Evolutionary conservation across 441 rosid species (phyloP), one percentile per base, ranked within the genome.

Genomic region (Eruca vesicaria): DNA sequence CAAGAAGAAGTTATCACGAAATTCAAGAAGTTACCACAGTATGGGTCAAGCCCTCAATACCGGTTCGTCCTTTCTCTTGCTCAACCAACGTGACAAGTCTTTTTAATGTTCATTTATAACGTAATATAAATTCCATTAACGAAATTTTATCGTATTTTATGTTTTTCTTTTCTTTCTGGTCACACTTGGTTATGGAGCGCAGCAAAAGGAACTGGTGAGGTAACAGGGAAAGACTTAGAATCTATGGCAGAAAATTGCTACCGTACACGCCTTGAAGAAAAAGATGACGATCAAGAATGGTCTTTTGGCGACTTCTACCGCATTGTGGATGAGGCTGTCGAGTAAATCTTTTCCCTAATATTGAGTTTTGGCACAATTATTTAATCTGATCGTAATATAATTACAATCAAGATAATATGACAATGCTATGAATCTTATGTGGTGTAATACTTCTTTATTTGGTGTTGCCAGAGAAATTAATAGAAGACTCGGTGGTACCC

Each of bases 401-500:
- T 29, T 7, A 29, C 5, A 5, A 29, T 29, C 32, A 29, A 29
- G 32, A 29, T 0, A 29, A 0, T 33, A 15, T 29, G 77, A 61
- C 20, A 50, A 36, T 61, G 73, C 45, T 35, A 36, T 11, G 20
- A 33, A 31, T 58, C 14, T 16, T 45, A 56, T 67, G 73, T 58
- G 78, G 59, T 48, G 55, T 60, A 68, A 23, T 45, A 16, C 0
- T 43, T 9, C 55, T 63, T 12, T 63, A n/a, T 66, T 71, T 60
- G 57, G 58, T 61, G 69, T 48, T 67, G 18, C 56, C 79, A 93
- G 98, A 65, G 85, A 88, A 71, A 84, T 93, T 62, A 93, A 93
- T 78, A 78, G 56, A 71, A 86, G 78, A 78, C 83, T 91, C 28
- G 87, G 87, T 35, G 89, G 88, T 78, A 84, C 94, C 5, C 98